These are phyloP conservation scores for Podila clonocystis DNA, from an alignment of 192 early-diverging fungal genomes.

Conservation along the genomic window DNA sequence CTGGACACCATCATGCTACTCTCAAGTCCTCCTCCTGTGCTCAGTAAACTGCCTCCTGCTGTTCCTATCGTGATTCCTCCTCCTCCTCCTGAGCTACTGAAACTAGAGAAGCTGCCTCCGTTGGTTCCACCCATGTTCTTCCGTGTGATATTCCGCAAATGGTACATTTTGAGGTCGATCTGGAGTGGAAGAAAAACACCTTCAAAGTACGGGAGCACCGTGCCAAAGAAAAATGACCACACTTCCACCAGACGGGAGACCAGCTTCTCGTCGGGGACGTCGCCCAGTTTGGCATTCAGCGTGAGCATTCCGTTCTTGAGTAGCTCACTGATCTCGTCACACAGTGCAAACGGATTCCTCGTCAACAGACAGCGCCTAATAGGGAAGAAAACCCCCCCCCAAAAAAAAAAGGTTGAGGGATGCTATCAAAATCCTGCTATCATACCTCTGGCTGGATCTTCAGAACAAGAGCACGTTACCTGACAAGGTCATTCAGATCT, in stretches of 20 bases:
- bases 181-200: slow-evolving; percentile 85
- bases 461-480: slow-evolving; percentile 45
- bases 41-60: slow-evolving; percentile 4
- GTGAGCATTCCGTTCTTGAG: slow-evolving; percentile 72
- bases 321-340: slow-evolving; percentile 67
- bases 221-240: slow-evolving; percentile 86
- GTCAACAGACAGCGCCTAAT: slow-evolving; percentile 56
- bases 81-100: neutral
- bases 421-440: too few species aligned
- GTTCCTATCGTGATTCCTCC: neutral
- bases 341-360: slow-evolving; percentile 49
- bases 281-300: slow-evolving; percentile 71
- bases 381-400: neutral
- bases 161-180: slow-evolving; percentile 37
- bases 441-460: too few species aligned
- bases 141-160: slow-evolving; percentile 20
- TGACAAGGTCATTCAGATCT: slow-evolving; percentile 82
- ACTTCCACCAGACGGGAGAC: slow-evolving; percentile 74
- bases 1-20: slow-evolving; percentile 9
- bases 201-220: slow-evolving; percentile 86
- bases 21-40: slow-evolving; percentile 2
- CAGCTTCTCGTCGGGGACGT: slow-evolving; percentile 72
- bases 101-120: slow-evolving; percentile 16
- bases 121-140: slow-evolving; percentile 4
- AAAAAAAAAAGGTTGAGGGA: neutral